Percentiles rank a stretch among this genome's conserved stretches.
Conservation (phyloP, 2,329 filamentous ascomycete genomes). For the Endoconidiophora polonica region DNA sequence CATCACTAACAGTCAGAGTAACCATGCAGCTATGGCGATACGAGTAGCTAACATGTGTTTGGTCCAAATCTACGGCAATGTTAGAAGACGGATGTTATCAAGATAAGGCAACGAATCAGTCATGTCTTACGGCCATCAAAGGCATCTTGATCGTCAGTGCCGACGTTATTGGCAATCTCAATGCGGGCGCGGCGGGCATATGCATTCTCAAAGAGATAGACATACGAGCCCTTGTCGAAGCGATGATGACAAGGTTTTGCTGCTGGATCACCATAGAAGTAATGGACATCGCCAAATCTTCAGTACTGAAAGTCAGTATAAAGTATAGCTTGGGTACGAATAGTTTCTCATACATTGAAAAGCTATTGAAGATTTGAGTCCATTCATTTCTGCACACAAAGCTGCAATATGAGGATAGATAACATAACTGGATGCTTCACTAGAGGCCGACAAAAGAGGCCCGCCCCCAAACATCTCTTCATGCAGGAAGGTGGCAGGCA, state of each 20-base stretch:
- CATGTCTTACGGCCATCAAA: slow-evolving; percentile 52
- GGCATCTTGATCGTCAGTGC: slow-evolving; percentile 61
- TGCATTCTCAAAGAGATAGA: slow-evolving; percentile 65
- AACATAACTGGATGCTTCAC: too few relatives aligned
- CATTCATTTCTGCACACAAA: too few relatives aligned
- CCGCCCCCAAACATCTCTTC: not conserved
- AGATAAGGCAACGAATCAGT: slow-evolving; percentile 31
- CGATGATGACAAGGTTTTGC: slow-evolving; percentile 58
- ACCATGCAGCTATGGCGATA: slow-evolving; percentile 60
- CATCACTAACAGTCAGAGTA: slow-evolving; percentile 40
- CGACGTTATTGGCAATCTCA: slow-evolving; percentile 60
- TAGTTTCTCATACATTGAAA: too few relatives aligned
- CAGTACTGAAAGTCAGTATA: slow-evolving; percentile 5
- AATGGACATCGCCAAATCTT: slow-evolving; percentile 65
- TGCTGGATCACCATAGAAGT: slow-evolving; percentile 55
- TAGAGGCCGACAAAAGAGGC: not conserved
- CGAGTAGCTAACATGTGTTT: slow-evolving; percentile 48
- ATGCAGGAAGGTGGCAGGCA: not conserved
- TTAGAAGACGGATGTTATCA: slow-evolving; percentile 40
- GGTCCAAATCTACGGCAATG: slow-evolving; percentile 48
- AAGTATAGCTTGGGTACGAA: too few relatives aligned
- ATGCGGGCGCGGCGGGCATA: slow-evolving; percentile 49
- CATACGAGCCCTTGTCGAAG: slow-evolving; percentile 64
- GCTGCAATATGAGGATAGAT: too few relatives aligned
- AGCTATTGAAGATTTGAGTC: too few relatives aligned